Base-by-base conservation (phyloP, 345 rosid genomes). In the Aquilaria sinensis region DNA sequence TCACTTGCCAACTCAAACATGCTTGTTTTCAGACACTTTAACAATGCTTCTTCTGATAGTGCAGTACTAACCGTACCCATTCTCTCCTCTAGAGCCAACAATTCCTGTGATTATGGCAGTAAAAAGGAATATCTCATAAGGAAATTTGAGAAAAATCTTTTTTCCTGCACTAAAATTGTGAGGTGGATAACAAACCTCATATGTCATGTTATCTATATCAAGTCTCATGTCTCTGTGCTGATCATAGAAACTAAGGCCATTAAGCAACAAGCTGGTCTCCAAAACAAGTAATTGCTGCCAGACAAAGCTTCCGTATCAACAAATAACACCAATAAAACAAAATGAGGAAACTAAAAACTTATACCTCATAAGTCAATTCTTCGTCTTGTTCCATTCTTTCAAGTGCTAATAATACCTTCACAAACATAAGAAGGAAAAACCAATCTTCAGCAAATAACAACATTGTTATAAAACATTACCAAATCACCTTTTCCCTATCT, bases 1-100 rank as follows among this genome's bases (percentile, higher is more conserved):
- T 49, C 50, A 67, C 74, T 53, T 65, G 68, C 33, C 12, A 70
- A 54, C 69, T 83, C 78, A 72, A 81, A 85, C 68, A 67, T 66
- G 70, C 85, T 77, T 71, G 74, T 85, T 74, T 74, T 65, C 34
- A 95, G 72, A 74, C 94, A 87, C 57, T 84, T 86, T 43, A 78
- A 74, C 61, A 91, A 67, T 59, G 82, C 87, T 78, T 87, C 99
- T 75, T 95, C 99, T 9, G 93, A 62, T 66, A 95, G 74, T 12
- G 96, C 97, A 54, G 96, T 95, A 78, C 98, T 91, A 77, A 95
- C 99, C 41, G 74, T 67, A 60, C 99, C 99, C 84, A 95, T 91
- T 72, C 86, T 87, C 72, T 95, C 99, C 83, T 87, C 99, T 43
- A 95, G 82, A 67, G 99, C 96, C 70, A 95, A 58, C 66, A 95